Evolutionary conservation across 768 basidiomycete genomes (phyloP), one percentile per base, ranked within the genome.

Genomic region (Trametes gibbosa): DNA sequence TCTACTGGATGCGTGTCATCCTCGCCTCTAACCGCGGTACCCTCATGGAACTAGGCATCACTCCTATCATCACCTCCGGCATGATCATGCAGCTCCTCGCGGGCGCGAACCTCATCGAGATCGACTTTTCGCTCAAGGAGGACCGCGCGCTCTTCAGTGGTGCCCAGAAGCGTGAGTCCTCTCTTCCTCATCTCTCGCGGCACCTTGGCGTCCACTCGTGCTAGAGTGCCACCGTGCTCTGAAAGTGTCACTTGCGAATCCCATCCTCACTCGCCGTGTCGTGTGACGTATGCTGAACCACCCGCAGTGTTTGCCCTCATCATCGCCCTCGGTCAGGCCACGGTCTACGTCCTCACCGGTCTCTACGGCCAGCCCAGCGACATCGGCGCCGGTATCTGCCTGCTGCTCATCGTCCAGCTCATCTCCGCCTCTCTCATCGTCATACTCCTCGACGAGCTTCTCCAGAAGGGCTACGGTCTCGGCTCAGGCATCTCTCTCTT

Each of bases 31-130:
- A 98, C 79, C 85, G 96, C 60, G 97, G 97, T 63, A 98, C 97
- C 1, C 87, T 98, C 62, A 99, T 99, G 97, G 97, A 99, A 76
- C 86, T 99, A 61, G 96, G 97, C 60, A 98, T 98, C 68, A 95
- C 87, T 27, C 97, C 97, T 40, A 97, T 98, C 70, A 85, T 98
- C 72, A 99, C 97, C 10, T 92, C 90, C 51, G 97, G 97, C 69
- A 98, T 98, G 96, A 99, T 98, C 75, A 98, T 99, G 92, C 97
- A 99, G 76, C 87, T 99, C 43, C 82, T 99, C 62, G 95, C 96
- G 17, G 97, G 97, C 56, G 96, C 97, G 40, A 98, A 94, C 74
- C 79, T 99, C 69, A 92, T 99, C 70, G 96, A 99, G 54, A 92
- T 99, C 66, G 97, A 99, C 78, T 98, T 98, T 69, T 85, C 86